These are phyloP conservation scores for Raddia distichophylla DNA, from an alignment of 176 grass and related monocot genomes.

Conservation along the genomic window DNA sequence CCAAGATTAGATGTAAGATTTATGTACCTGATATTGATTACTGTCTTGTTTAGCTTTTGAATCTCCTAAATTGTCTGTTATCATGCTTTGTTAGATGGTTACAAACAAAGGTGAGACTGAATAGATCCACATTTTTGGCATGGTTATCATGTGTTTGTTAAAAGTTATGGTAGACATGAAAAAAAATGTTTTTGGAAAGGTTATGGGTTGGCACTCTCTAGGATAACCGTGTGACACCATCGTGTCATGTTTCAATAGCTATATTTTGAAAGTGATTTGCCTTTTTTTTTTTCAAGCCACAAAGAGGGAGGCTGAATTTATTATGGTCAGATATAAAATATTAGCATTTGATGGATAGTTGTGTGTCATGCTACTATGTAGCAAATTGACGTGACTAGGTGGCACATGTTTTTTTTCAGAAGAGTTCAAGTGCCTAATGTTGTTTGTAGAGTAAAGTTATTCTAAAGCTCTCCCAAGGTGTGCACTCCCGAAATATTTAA, in stretches of 20 bases:
- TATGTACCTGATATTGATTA: constrained; percentile 16
- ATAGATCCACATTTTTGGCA: constrained; percentile 22
- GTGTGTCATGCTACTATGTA: neutral
- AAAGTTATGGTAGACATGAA: constrained; percentile 23
- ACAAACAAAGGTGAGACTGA: neutral
- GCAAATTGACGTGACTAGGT: constrained; percentile 10
- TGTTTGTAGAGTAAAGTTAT: constrained; percentile 36
- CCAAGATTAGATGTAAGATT: constrained; percentile 81
- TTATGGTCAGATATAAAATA: constrained; percentile 2
- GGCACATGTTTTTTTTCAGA: constrained; percentile 5
- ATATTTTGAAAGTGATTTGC: constrained; percentile 24
- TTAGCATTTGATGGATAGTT: constrained; percentile 4
- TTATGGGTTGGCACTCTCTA: neutral
- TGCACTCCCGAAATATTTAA: constrained; percentile 88
- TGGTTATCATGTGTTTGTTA: constrained; percentile 5
- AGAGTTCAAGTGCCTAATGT: neutral
- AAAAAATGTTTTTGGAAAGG: neutral
- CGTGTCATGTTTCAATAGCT: constrained; percentile 3
- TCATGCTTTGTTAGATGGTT: constrained; percentile 18
- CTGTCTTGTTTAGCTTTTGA: constrained; percentile 32
- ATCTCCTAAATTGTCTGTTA: constrained; percentile 16
- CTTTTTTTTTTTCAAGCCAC: neutral
- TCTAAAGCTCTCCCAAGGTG: constrained; percentile 93
- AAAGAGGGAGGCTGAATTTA: neutral
- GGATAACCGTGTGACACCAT: constrained; percentile 9